phyloP scores from a whole-genome alignment of 768 basidiomycete genomes.

The Kwoniella dejecticola region DNA sequence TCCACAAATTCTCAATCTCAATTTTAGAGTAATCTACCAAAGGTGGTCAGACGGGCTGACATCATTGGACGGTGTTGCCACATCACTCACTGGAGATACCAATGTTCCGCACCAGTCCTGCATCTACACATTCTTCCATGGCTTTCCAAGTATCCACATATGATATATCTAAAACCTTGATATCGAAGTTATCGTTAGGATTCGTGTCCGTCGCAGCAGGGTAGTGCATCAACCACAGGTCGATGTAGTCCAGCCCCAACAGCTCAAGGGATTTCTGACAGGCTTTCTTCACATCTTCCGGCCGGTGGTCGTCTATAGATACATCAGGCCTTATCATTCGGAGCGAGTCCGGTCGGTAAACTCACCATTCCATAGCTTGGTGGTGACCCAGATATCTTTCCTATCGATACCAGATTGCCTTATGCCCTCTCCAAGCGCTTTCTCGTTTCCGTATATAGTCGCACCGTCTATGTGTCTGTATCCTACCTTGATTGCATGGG shows the following conservation, averaged over 20 bases:
- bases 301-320: constrained; percentile 59
- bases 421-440: constrained; percentile 32
- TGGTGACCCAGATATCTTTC: constrained; percentile 41
- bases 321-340: not conserved
- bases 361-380: constrained; percentile 32
- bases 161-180: constrained; percentile 57
- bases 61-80: no score
- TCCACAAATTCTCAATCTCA: constrained; percentile 49
- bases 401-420: constrained; percentile 20
- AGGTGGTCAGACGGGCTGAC: not conserved
- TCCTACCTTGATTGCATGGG: constrained; percentile 43
- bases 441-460: constrained; percentile 45
- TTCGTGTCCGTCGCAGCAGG: constrained; percentile 51
- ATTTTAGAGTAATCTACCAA: constrained; percentile 63
- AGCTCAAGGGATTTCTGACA: constrained; percentile 61
- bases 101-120: constrained; percentile 74
- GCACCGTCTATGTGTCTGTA: constrained; percentile 50
- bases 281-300: constrained; percentile 60
- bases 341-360: not conserved
- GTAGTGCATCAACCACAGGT: constrained; percentile 80
- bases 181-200: constrained; percentile 57
- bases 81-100: constrained; percentile 65
- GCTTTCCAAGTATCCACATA: constrained; percentile 67
- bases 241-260: constrained; percentile 62
- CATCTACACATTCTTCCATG: constrained; percentile 72